Percentiles rank a stretch among this genome's conserved stretches.
These are phyloP conservation scores for Omphalotus guepiniiformis DNA, from an alignment of 768 basidiomycete genomes.

Conservation along the genomic window DNA sequence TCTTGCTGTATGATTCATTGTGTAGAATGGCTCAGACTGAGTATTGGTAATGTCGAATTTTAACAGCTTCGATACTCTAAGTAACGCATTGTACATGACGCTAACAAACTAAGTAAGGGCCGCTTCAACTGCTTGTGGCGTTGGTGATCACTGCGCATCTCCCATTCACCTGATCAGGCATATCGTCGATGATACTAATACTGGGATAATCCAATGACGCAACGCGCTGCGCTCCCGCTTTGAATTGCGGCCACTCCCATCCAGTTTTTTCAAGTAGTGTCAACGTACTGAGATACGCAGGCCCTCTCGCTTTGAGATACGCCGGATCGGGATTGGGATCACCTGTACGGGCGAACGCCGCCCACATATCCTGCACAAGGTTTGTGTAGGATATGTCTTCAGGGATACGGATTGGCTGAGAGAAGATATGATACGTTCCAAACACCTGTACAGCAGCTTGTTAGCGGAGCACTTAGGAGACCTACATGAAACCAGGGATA, in stretches of 20 bases:
- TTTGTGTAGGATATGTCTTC: conserved; percentile 11
- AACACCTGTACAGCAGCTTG: conserved; percentile 14
- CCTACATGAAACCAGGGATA: background rate
- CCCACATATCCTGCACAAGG: conserved; percentile 6
- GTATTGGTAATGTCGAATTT: too few species aligned
- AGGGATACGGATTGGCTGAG: conserved; percentile 12
- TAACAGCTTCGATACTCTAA: too few species aligned
- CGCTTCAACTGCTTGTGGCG: too few species aligned
- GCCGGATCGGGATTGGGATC: background rate
- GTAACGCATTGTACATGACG: too few species aligned
- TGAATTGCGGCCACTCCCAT: conserved; percentile 1
- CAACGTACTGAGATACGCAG: background rate
- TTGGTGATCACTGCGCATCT: conserved; percentile 5
- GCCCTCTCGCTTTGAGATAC: background rate
- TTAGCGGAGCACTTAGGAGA: background rate
- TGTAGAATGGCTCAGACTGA: too few species aligned
- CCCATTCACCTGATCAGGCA: conserved; percentile 3
- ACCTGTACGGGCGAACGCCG: background rate
- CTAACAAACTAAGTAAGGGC: too few species aligned
- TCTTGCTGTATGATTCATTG: too few species aligned
- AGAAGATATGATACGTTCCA: conserved; percentile 17
- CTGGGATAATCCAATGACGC: conserved; percentile 4
- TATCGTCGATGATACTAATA: background rate
- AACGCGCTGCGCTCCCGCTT: background rate
- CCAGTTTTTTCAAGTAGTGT: background rate